Percentiles rank a stretch among this genome's conserved stretches.
phyloP scores from a whole-genome alignment of 805 yeast genomes.

The Candida krabiensis region DNA sequence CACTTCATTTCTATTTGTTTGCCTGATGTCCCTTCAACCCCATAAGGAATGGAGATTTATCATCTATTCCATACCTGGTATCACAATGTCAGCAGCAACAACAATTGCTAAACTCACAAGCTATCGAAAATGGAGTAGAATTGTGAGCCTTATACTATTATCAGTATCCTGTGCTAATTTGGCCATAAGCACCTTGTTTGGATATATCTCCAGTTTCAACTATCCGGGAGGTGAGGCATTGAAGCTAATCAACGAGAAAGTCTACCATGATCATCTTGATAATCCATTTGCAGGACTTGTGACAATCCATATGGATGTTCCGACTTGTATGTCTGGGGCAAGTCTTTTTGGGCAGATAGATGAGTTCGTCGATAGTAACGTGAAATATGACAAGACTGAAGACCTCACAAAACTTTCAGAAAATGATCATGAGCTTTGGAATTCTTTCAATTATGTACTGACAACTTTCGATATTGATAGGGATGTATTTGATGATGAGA shows the following conservation, averaged over 20 bases:
- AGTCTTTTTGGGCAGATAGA: slow-evolving; percentile 70
- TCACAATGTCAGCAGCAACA: slow-evolving; percentile 63
- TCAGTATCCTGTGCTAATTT: slow-evolving; percentile 37
- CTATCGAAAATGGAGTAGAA: neutral
- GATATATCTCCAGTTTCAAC: slow-evolving; percentile 66
- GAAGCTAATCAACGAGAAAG: slow-evolving; percentile 41
- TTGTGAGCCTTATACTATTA: slow-evolving; percentile 32
- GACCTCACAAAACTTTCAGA: slow-evolving; percentile 34
- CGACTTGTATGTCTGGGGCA: slow-evolving; percentile 86
- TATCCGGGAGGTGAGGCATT: slow-evolving; percentile 91
- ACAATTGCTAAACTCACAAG: slow-evolving; percentile 15
- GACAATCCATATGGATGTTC: slow-evolving; percentile 71
- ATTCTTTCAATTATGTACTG: slow-evolving; percentile 50
- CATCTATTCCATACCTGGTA: slow-evolving; percentile 68
- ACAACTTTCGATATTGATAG: slow-evolving; percentile 34
- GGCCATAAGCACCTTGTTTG: slow-evolving; percentile 48
- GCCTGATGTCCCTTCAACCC: slow-evolving; percentile 72
- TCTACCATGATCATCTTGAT: slow-evolving; percentile 6
- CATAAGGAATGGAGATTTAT: slow-evolving; percentile 96
- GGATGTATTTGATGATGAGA: slow-evolving; percentile 4
- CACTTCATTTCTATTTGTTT: slow-evolving; percentile 56
- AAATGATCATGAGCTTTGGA: slow-evolving; percentile 37
- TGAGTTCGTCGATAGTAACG: slow-evolving; percentile 23
- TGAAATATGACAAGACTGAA: slow-evolving; percentile 80
- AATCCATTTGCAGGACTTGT: slow-evolving; percentile 15